These are phyloP conservation scores for Pythium aphanidermatum DNA, from an alignment of 352 stramenopile genomes.

Conservation along the genomic window DNA sequence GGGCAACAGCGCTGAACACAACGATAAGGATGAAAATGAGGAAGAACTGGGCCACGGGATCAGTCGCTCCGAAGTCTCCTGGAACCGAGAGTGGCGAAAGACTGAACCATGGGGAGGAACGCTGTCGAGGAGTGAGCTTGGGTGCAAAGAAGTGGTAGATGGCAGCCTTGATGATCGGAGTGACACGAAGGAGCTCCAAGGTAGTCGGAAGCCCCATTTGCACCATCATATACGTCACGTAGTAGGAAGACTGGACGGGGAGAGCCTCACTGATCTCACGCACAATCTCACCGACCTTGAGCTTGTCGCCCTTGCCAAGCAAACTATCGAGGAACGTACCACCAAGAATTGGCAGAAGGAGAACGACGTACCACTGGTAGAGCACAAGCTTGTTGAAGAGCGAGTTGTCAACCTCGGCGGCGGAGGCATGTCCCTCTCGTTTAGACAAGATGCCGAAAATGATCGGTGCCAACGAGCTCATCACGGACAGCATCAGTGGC, in stretches of 20 bases:
- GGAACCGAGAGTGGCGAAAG: slow-evolving; percentile 51
- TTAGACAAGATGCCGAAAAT: slow-evolving; percentile 81
- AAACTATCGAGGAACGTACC: slow-evolving; percentile 71
- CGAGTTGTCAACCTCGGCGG: slow-evolving; percentile 53
- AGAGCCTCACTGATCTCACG: slow-evolving; percentile 54
- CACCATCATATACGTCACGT: slow-evolving; percentile 76
- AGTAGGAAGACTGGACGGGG: slow-evolving; percentile 74
- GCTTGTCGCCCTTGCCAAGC: slow-evolving; percentile 41
- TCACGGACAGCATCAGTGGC: slow-evolving; percentile 71
- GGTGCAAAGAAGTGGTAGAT: slow-evolving; percentile 73
- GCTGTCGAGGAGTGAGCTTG: slow-evolving; percentile 76
- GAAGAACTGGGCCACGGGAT: slow-evolving; percentile 62
- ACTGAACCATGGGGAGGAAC: slow-evolving; percentile 58
- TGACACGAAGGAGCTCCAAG: slow-evolving; percentile 65
- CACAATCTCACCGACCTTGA: slow-evolving; percentile 24
- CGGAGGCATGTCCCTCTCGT: slow-evolving; percentile 69
- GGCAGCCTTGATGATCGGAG: slow-evolving; percentile 62
- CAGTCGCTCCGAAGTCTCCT: slow-evolving; percentile 51
- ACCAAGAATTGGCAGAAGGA: slow-evolving; percentile 79
- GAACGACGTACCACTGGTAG: slow-evolving; percentile 79
- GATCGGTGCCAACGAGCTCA: slow-evolving; percentile 72
- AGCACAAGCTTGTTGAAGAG: slow-evolving; percentile 78
- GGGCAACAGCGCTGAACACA: slow-evolving; percentile 67
- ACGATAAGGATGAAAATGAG: slow-evolving; percentile 71
- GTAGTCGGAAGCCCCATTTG: slow-evolving; percentile 60